phyloP scores from a whole-genome alignment of 306 rosid species.

The Glycine tomentella region DNA sequence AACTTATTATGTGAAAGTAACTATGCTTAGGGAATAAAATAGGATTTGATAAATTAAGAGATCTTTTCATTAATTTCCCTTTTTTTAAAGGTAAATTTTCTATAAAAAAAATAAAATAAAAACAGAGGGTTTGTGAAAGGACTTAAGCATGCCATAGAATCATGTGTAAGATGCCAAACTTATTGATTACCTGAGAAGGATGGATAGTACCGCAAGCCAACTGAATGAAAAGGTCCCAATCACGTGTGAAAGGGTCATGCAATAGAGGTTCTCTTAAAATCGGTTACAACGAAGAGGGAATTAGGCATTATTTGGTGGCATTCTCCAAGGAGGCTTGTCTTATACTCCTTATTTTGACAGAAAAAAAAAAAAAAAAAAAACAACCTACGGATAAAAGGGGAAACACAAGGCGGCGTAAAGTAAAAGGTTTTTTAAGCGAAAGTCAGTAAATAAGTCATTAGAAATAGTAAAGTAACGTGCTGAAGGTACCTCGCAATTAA shows the following conservation, averaged over 20 bases:
- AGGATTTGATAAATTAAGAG: neutral
- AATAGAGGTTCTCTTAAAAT: slow-evolving; percentile 58
- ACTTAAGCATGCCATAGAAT: slow-evolving; percentile 38
- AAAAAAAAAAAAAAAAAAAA: neutral
- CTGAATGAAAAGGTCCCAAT: slow-evolving; percentile 59
- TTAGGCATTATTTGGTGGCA: slow-evolving; percentile 56
- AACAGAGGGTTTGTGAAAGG: neutral
- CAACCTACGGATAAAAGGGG: neutral
- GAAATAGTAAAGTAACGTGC: slow-evolving; percentile 54
- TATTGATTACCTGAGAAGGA: slow-evolving; percentile 50
- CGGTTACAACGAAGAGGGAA: slow-evolving; percentile 55
- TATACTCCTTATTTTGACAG: slow-evolving; percentile 38
- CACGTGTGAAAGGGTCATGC: slow-evolving; percentile 75
- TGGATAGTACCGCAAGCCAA: slow-evolving; percentile 57
- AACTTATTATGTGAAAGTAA: no score
- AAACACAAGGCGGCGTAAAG: neutral
- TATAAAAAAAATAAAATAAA: no score
- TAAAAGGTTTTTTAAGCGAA: slow-evolving; percentile 44
- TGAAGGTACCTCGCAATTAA: slow-evolving; percentile 28
- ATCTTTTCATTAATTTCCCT: no score
- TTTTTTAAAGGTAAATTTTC: no score
- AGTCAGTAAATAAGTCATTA: slow-evolving; percentile 36
- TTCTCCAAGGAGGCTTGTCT: slow-evolving; percentile 36
- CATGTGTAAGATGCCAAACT: slow-evolving; percentile 55
- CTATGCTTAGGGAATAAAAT: neutral